Percentiles rank a stretch among this genome's conserved stretches.
These are phyloP conservation scores for Hyaloscypha finlandica DNA, from an alignment of 495 filamentous ascomycete species.

Conservation along the genomic window DNA sequence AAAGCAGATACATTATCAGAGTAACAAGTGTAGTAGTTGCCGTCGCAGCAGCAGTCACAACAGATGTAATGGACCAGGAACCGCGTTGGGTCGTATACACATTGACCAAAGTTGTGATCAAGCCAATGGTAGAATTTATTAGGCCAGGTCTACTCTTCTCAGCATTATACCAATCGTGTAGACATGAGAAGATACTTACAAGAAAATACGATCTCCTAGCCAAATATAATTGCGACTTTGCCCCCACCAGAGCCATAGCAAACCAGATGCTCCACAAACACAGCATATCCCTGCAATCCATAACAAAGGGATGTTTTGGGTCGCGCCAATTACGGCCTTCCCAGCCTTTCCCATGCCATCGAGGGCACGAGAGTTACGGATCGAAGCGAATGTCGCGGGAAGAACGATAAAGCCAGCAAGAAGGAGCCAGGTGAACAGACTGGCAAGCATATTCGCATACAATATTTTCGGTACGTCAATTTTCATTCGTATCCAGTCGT, in stretches of 20 bases:
- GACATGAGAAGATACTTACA: slow-evolving; percentile 11
- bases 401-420: slow-evolving; percentile 12
- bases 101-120: slow-evolving; percentile 41
- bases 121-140: slow-evolving; percentile 38
- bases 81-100: slow-evolving; percentile 40
- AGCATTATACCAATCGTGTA: not conserved
- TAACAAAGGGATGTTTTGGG: not conserved
- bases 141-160: slow-evolving; percentile 30
- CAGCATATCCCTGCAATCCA: not conserved
- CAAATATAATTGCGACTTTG: slow-evolving; percentile 9
- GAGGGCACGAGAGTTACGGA: slow-evolving; percentile 12
- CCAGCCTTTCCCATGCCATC: slow-evolving; percentile 12
- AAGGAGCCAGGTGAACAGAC: slow-evolving; percentile 10
- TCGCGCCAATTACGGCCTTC: slow-evolving; percentile 2
- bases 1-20: slow-evolving; percentile 8
- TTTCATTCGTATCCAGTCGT: slow-evolving; percentile 9
- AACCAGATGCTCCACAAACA: slow-evolving; percentile 1
- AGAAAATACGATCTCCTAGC: slow-evolving; percentile 10
- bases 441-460: slow-evolving; percentile 11
- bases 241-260: slow-evolving; percentile 7
- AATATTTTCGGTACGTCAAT: slow-evolving; percentile 12
- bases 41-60: slow-evolving; percentile 33
- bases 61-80: slow-evolving; percentile 39
- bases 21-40: slow-evolving; percentile 7
- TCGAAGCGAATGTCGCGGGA: slow-evolving; percentile 9